Percentiles rank a stretch among this genome's conserved stretches.
These are phyloP conservation scores for Spirogloea muscicola DNA, from an alignment of 139 green algal species.

Conservation along the genomic window DNA sequence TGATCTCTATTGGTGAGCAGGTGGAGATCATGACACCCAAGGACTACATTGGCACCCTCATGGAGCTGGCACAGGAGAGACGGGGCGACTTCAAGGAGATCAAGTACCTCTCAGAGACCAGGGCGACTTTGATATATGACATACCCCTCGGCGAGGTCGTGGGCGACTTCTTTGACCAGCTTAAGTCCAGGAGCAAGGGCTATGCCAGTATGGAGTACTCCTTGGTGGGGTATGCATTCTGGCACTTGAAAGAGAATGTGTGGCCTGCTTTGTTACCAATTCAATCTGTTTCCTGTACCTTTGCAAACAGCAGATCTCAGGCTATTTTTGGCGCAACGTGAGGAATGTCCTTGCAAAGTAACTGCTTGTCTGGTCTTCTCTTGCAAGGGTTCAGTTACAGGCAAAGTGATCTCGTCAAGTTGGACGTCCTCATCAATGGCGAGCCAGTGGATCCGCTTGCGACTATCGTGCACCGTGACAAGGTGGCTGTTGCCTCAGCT, in stretches of 20 bases:
- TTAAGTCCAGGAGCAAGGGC: constrained; percentile 85
- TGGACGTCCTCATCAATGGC: constrained; percentile 88
- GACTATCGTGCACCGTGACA: constrained; percentile 76
- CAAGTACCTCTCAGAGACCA: constrained; percentile 85
- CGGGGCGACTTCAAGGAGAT: constrained; percentile 89
- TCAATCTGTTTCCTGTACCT: too few relatives aligned
- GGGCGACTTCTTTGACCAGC: constrained; percentile 95
- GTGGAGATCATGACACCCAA: constrained; percentile 51
- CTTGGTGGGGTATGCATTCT: constrained; percentile 36
- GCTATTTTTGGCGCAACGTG: too few relatives aligned
- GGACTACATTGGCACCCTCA: constrained; percentile 91
- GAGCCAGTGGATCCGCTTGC: constrained; percentile 80
- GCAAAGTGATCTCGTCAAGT: constrained; percentile 81
- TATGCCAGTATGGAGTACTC: constrained; percentile 91
- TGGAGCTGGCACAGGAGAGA: constrained; percentile 79
- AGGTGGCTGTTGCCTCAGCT: constrained; percentile 54
- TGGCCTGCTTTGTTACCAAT: too few relatives aligned
- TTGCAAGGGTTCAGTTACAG: constrained; percentile 56
- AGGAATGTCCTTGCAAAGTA: too few relatives aligned
- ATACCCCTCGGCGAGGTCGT: constrained; percentile 95
- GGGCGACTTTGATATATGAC: constrained; percentile 85
- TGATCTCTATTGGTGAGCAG: too few relatives aligned
- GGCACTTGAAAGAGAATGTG: too few relatives aligned
- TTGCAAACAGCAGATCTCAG: too few relatives aligned
- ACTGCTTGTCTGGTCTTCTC: too few relatives aligned